Evolutionary conservation across 495 filamentous ascomycete genomes (phyloP), one percentile per base, ranked within the genome.

Genomic region (Daldinia loculata): DNA sequence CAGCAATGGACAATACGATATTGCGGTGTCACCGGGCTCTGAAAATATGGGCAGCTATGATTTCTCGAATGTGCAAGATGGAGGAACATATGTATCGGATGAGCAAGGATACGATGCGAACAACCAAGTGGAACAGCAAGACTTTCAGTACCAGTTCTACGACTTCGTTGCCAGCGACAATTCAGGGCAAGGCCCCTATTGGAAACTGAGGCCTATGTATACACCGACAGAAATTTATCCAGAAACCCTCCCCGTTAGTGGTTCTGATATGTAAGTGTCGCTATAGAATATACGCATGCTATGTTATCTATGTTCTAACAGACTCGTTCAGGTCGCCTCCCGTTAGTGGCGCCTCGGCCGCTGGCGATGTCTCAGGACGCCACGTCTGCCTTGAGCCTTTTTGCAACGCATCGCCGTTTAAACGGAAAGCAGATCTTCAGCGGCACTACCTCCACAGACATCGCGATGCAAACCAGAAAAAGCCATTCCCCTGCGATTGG

Each of bases 391-490:
- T 67, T 8, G 58, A 74, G 11, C 72, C 66, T 1, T 69, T 66
- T 8, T 84, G 83, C 71, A 56, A 36, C 6, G 70, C 76, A 15
- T 70, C 72, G 26, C 63, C 71, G 15, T 87, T 85, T 68, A 68
- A 74, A 65, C 78, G 84, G 11, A 76, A 78, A 17, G 84, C 85
- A 4, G 85, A 87, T 73, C 78, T 85, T 0, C 76, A 83, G 26
- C 79, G 85, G 0, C 84, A 87, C 61, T 75, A 80, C 62, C 70
- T 69, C 6, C 77, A 77, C 55, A 70, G 79, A 14, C 85, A 87
- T 58, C 61, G 74, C 5, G 55, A 67, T 0, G 69, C 66, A 3
- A 74, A 69, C 4, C 48, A 81, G 27, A 84, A 83, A 72, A 74
- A 74, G 8, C 63, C 76, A 36, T 84, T 73, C 63, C 59, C 52